Conservation (phyloP, 441 rosid genomes). For the Biscutella auriculata region DNA sequence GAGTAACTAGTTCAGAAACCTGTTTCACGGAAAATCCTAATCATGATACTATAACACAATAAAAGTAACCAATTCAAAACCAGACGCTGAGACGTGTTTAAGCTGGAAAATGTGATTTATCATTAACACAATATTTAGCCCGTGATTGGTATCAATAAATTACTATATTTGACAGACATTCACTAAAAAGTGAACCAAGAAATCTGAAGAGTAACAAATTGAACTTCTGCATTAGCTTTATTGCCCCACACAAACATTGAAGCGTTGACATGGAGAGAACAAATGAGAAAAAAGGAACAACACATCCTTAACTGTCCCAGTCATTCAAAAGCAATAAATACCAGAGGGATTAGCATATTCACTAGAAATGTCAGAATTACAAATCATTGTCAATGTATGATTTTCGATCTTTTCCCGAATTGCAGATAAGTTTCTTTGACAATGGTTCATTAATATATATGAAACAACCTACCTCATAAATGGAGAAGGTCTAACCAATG, state of each 20-base stretch:
- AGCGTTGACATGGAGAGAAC: neutral
- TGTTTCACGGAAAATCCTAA: conserved; percentile 22
- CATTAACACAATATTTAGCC: conserved; percentile 1
- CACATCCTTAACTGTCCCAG: neutral
- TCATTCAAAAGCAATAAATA: neutral
- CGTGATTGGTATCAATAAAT: conserved; percentile 1
- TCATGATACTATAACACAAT: neutral
- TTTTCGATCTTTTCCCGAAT: neutral
- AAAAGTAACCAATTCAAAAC: neutral
- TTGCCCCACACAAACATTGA: neutral
- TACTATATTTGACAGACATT: neutral
- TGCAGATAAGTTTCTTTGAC: neutral
- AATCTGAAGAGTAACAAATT: neutral
- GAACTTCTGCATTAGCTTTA: conserved; percentile 6
- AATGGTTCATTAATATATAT: neutral
- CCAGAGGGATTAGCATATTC: neutral
- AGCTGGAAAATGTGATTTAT: neutral
- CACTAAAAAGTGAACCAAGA: neutral
- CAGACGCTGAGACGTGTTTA: neutral
- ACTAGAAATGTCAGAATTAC: neutral
- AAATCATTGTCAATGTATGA: neutral
- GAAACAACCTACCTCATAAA: neutral
- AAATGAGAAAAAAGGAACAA: conserved; percentile 2
- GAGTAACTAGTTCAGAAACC: conserved; percentile 55
- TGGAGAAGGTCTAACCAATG: neutral